Conservation (phyloP, 441 rosid species). For the Euphorbia celastroides region DNA sequence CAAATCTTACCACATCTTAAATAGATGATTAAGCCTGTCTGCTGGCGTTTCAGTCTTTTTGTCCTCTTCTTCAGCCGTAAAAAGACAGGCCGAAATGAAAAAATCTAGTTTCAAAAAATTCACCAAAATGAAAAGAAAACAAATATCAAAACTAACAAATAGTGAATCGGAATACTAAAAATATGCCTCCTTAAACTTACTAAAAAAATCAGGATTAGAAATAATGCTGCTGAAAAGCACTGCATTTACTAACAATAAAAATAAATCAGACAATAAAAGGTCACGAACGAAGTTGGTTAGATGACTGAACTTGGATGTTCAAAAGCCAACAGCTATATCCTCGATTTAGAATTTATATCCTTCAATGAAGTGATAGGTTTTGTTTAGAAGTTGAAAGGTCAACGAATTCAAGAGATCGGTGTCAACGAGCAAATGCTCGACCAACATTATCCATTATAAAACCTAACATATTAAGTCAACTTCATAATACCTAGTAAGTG, state of each 20-base stretch:
- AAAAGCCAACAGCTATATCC: not conserved
- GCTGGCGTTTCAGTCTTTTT: constrained; percentile 55
- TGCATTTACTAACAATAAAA: constrained; percentile 2
- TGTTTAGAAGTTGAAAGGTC: constrained; percentile 3
- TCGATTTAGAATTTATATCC: not conserved
- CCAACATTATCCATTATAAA: not conserved
- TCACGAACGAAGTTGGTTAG: not conserved
- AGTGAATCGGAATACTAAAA: constrained; percentile 22
- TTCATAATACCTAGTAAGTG: constrained; percentile 3
- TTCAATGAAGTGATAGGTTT: not conserved
- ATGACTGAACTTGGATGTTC: not conserved
- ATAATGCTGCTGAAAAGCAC: constrained; percentile 16
- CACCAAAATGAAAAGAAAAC: constrained; percentile 29
- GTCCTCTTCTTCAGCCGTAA: constrained; percentile 58
- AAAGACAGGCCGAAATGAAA: constrained; percentile 55
- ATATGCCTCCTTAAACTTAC: constrained; percentile 22
- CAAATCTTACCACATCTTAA: constrained; percentile 59
- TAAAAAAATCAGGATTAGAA: constrained; percentile 11
- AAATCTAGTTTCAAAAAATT: constrained; percentile 52
- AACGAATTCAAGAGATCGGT: not conserved
- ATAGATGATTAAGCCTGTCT: constrained; percentile 50
- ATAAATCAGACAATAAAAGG: not conserved
- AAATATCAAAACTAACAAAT: constrained; percentile 33
- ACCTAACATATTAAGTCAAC: not conserved
- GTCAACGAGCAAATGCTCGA: not conserved